These are phyloP conservation scores for Rhizophagus clarus DNA, from an alignment of 192 early-diverging fungal species.

Conservation along the genomic window DNA sequence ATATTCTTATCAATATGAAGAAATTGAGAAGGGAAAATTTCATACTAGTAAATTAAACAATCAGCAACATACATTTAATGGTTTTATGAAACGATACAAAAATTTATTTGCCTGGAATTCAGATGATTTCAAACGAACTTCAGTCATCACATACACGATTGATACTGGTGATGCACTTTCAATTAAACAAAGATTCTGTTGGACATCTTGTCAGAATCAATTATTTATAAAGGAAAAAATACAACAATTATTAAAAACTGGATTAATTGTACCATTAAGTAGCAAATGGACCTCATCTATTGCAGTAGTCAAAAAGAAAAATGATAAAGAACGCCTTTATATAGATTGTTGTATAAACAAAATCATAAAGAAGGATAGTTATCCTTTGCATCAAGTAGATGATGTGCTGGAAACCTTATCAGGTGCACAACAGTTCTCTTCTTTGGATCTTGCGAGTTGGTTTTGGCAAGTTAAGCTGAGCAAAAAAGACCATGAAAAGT, in stretches of 20 bases:
- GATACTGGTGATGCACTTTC: no score
- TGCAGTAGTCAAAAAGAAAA: slow-evolving; percentile 48
- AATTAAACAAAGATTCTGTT: background rate
- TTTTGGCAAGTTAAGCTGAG: slow-evolving; percentile 31
- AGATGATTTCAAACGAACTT: no score
- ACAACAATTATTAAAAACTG: background rate
- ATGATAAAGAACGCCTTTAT: slow-evolving; percentile 38
- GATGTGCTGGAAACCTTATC: slow-evolving; percentile 35
- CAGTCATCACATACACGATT: no score
- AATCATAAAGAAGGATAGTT: slow-evolving; percentile 40
- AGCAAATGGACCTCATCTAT: slow-evolving; percentile 37
- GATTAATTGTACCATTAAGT: background rate
- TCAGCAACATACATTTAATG: no score
- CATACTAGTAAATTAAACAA: no score
- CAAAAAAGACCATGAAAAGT: background rate
- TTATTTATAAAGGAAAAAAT: background rate
- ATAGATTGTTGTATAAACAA: slow-evolving; percentile 51
- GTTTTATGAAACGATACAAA: no score
- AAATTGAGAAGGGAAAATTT: no score
- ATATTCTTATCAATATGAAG: no score
- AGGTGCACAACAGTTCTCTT: slow-evolving; percentile 21
- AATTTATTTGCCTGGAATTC: no score
- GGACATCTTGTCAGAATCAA: background rate
- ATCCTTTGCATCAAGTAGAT: slow-evolving; percentile 44
- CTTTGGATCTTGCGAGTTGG: slow-evolving; percentile 27